A percentile compares a stretch with the other conserved stretches of the same genome.
Evolutionary conservation across 345 rosid genomes (phyloP).

Genomic region (Cardamine resedifolia): DNA sequence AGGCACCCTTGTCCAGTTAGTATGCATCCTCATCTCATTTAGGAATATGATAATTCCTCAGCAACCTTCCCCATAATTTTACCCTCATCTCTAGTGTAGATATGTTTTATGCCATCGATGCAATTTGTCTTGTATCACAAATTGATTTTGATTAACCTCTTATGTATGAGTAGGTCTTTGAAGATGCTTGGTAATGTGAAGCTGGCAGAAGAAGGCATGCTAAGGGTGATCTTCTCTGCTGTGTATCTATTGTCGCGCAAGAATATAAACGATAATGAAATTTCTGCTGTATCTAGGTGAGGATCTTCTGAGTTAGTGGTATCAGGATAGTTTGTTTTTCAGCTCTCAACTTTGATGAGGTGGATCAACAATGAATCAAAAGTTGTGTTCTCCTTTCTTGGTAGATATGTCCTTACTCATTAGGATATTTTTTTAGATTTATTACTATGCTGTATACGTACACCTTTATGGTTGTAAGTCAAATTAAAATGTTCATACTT

Average conservation of each 20-base stretch:
- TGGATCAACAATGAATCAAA: constrained; percentile 7
- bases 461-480: constrained; percentile 4
- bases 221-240: constrained; percentile 75
- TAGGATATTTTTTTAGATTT: not conserved
- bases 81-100: constrained; percentile 16
- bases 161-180: constrained; percentile 65
- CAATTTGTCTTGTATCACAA: constrained; percentile 7
- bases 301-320: constrained; percentile 29
- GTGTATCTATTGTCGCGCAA: constrained; percentile 67
- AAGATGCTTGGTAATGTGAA: constrained; percentile 73
- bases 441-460: constrained; percentile 7
- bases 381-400: constrained; percentile 15
- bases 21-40: constrained; percentile 3
- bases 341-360: constrained; percentile 7
- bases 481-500: not conserved
- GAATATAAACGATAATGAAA: constrained; percentile 68
- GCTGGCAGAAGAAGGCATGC: constrained; percentile 90
- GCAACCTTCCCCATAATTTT: constrained; percentile 7
- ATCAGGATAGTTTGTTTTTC: constrained; percentile 17
- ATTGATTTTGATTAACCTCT: constrained; percentile 15
- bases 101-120: constrained; percentile 14
- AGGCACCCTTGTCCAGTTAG: constrained; percentile 9
- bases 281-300: constrained; percentile 88
- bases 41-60: constrained; percentile 14
- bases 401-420: constrained; percentile 9